These are phyloP conservation scores for Phytophthora constricta DNA, from an alignment of 352 stramenopile genomes.

Conservation along the genomic window DNA sequence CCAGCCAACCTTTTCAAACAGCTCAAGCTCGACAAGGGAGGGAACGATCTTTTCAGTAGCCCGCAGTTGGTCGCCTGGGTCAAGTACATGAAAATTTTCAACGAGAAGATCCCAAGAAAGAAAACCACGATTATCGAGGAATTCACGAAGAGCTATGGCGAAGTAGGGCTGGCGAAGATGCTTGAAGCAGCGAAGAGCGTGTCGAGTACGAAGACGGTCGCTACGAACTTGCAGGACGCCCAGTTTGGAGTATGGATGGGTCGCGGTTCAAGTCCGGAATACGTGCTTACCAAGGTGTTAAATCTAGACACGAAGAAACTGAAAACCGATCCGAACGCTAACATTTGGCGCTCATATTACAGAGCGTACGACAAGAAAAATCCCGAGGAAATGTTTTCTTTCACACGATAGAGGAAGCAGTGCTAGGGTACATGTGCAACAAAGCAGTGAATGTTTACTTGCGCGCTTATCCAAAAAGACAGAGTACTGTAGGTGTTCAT, in stretches of 20 bases:
- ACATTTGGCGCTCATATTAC: conserved; percentile 24
- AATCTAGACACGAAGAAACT: background rate
- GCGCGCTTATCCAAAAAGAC: no score
- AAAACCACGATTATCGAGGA: conserved; percentile 18
- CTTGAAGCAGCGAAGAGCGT: conserved; percentile 2
- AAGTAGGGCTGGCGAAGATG: conserved; percentile 19
- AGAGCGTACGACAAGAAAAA: conserved; percentile 11
- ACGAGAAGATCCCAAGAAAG: conserved; percentile 14
- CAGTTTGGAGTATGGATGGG: conserved; percentile 22
- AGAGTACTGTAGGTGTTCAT: no score
- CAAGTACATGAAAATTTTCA: conserved; percentile 19
- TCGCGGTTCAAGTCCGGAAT: conserved; percentile 1
- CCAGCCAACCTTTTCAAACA: background rate
- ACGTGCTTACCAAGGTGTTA: conserved; percentile 14
- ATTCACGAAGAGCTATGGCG: conserved; percentile 19
- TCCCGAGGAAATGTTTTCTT: conserved; percentile 5
- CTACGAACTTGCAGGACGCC: conserved; percentile 11
- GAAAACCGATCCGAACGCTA: background rate
- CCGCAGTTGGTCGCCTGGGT: conserved; percentile 3
- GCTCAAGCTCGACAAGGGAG: conserved; percentile 5
- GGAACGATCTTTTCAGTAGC: conserved; percentile 5
- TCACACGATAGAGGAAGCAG: no score
- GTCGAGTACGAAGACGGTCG: background rate
- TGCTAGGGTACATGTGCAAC: no score
- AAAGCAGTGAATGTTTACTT: background rate